Conservation (phyloP, 805 yeast species). For the Yamadazyma insecticola region DNA sequence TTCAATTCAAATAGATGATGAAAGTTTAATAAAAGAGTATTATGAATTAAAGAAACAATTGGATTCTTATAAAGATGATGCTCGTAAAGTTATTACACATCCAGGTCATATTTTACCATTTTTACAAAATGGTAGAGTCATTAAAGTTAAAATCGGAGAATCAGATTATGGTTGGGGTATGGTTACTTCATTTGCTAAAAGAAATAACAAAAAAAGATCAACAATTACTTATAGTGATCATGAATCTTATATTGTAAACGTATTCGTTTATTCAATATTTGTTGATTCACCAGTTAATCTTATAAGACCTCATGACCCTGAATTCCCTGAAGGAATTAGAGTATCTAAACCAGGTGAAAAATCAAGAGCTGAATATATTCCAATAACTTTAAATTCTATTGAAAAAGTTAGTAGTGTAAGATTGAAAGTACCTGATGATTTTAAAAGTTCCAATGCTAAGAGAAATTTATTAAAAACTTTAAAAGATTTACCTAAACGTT, state of each 20-base stretch:
- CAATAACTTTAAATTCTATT: constrained; percentile 78
- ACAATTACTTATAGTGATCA: constrained; percentile 68
- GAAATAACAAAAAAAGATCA: constrained; percentile 59
- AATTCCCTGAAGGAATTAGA: constrained; percentile 82
- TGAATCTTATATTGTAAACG: constrained; percentile 84
- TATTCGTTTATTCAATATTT: constrained; percentile 72
- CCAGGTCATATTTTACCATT: constrained; percentile 84
- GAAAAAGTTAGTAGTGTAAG: constrained; percentile 74
- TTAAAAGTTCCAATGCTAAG: constrained; percentile 51
- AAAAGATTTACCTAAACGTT: constrained; percentile 73
- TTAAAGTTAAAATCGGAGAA: constrained; percentile 58
- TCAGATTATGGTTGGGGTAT: constrained; percentile 96
- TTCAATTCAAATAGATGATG: constrained; percentile 63
- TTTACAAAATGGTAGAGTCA: constrained; percentile 83
- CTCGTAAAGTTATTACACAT: constrained; percentile 79
- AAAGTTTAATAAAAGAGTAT: constrained; percentile 68
- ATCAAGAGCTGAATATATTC: constrained; percentile 70
- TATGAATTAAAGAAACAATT: constrained; percentile 76
- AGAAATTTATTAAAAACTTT: constrained; percentile 66
- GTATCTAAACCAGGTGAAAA: constrained; percentile 75
- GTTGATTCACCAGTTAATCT: constrained; percentile 80
- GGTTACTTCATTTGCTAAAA: constrained; percentile 70
- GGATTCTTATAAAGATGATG: constrained; percentile 65
- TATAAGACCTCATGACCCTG: constrained; percentile 72
- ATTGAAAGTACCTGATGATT: constrained; percentile 74